Base-by-base conservation (phyloP, 805 yeast genomes). In the Yarrowia yakushimensis region DNA sequence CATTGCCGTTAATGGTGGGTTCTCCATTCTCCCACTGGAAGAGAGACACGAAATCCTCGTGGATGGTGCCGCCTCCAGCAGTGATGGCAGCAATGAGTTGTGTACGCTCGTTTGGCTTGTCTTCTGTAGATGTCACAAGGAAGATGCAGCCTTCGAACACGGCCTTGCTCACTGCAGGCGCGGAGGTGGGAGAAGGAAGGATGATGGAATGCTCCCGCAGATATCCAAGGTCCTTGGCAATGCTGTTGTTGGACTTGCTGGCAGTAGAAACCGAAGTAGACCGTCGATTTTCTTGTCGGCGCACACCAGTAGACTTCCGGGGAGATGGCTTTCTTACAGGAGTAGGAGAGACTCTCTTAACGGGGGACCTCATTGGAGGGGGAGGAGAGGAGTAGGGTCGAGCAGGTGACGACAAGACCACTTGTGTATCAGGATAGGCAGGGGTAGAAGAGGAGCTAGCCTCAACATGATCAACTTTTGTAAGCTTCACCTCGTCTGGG, bases 61-160 rank as follows among this genome's bases (percentile, higher is more conserved):
- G 12, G 28, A 55, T 55, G 3, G 39, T 55, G 3, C 61, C 61
- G 0, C 61, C 48, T 11, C 39, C 39, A n/a, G 61, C 36, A 1
- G 37, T 39, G 28, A 55, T 55, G 15, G 18, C 28, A 11, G 22
- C n/a, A 4, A 9, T 55, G 39, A 55, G 61, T 3, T 27, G 48
- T 2, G 43, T 22, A 3, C 42, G 43, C 11, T 55, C 48, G 3
- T 3, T 4, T 2, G 48, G 30, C 9, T 39, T 25, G 37, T 39
- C 61, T 6, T 39, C 39, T 11, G 61, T 52, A 1, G 37, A 36
- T 1, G 59, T 52, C 18, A 52, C 33, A 3, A 52, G 43, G 18
- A 52, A 52, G 22, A 52, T 52, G 18, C 59, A 52, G 4, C 59
- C 59, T 18, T 52, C 43, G 34, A 52, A 52, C 9, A 52, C 43